phyloP scores from a whole-genome alignment of 306 rosid genomes.

The Cicer bijugum region DNA sequence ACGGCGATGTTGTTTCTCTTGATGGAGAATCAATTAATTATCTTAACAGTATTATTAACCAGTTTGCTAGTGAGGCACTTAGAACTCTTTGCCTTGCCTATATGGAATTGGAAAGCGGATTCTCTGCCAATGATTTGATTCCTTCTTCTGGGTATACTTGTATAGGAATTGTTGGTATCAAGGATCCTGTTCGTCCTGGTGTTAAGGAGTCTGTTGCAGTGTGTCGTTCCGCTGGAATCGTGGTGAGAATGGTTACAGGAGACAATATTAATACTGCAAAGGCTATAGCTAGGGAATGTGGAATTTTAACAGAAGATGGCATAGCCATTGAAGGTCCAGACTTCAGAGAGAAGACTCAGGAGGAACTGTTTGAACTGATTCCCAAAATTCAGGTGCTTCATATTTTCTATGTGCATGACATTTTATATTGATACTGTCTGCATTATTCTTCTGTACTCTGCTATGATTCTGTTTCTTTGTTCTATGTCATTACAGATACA shows the following conservation, averaged over 20 bases:
- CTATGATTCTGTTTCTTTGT: not conserved
- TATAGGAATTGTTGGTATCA: constrained; percentile 88
- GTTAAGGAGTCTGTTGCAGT: constrained; percentile 91
- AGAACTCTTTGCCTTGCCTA: constrained; percentile 92
- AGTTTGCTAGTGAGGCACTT: constrained; percentile 90
- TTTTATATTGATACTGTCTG: not conserved
- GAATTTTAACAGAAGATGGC: constrained; percentile 94
- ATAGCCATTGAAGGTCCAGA: constrained; percentile 95
- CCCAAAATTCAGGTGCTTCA: constrained; percentile 86
- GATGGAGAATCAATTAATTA: constrained; percentile 58
- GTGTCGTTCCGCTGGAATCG: constrained; percentile 86
- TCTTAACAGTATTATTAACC: constrained; percentile 60
- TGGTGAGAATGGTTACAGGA: constrained; percentile 94
- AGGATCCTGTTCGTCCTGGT: constrained; percentile 98
- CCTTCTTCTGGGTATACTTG: constrained; percentile 87
- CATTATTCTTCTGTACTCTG: not conserved
- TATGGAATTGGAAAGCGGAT: constrained; percentile 68
- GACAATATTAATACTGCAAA: constrained; percentile 91
- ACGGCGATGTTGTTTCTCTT: constrained; percentile 73
- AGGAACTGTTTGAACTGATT: constrained; percentile 75
- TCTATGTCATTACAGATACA: not conserved
- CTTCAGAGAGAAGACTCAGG: constrained; percentile 76
- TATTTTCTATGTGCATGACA: constrained; percentile 12
- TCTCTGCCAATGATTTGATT: constrained; percentile 58
- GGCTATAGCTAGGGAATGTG: constrained; percentile 97